These are phyloP conservation scores for Neolecta irregularis DNA, from an alignment of 1,139 yeast species.

Conservation along the genomic window DNA sequence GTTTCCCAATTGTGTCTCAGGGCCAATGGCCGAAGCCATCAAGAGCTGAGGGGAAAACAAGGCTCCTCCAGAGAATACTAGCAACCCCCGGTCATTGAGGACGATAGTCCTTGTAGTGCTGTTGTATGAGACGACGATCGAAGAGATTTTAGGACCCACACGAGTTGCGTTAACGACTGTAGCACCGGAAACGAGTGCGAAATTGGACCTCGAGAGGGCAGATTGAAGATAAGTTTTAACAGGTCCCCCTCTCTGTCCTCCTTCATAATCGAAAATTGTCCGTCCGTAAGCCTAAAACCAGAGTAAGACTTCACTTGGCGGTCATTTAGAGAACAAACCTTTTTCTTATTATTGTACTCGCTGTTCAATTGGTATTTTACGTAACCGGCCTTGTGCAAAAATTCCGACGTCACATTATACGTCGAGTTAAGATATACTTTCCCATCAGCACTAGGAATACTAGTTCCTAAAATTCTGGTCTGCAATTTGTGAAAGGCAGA, in stretches of 20 bases:
- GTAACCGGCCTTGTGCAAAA: neutral
- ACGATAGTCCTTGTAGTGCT: neutral
- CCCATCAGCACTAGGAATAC: slow-evolving; percentile 2
- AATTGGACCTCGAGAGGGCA: slow-evolving; percentile 3
- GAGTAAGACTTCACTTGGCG: too few species aligned
- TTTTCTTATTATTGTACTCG: neutral
- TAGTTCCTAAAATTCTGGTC: slow-evolving; percentile 1
- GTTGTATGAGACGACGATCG: neutral
- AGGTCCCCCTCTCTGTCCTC: slow-evolving; percentile 6
- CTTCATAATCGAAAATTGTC: slow-evolving; percentile 2
- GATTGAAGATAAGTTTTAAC: slow-evolving; percentile 3
- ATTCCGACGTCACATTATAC: slow-evolving; percentile 1
- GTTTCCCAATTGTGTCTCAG: neutral
- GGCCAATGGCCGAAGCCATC: slow-evolving; percentile 4
- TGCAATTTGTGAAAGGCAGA: too few species aligned
- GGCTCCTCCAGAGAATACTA: slow-evolving; percentile 4
- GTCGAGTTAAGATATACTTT: slow-evolving; percentile 2
- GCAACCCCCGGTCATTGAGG: neutral
- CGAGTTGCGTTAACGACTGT: neutral
- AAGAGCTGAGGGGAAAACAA: slow-evolving; percentile 2
- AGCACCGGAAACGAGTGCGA: neutral
- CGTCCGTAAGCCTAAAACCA: too few species aligned
- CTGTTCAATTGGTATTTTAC: slow-evolving; percentile 1
- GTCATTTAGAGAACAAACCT: too few species aligned
- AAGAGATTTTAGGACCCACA: slow-evolving; percentile 1